phyloP scores from a whole-genome alignment of 2,329 filamentous ascomycete genomes.

The Fusarium musae region DNA sequence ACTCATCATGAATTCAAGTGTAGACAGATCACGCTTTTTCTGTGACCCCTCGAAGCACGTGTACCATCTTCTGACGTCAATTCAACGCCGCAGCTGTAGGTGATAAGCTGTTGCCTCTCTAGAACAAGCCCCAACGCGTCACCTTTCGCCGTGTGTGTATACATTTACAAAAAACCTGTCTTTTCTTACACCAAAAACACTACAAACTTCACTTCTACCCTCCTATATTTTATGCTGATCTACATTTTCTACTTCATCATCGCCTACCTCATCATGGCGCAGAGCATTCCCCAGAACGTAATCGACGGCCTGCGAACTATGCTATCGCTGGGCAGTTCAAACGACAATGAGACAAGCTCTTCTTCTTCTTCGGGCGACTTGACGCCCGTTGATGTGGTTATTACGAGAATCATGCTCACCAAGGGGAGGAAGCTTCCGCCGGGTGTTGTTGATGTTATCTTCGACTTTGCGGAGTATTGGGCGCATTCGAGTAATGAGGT shows the following conservation, averaged over 20 bases:
- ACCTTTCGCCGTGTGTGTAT: conserved; percentile 5
- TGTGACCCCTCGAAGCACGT: not conserved
- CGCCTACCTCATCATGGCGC: conserved; percentile 42
- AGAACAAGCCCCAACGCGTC: conserved; percentile 30
- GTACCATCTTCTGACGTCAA: conserved; percentile 29
- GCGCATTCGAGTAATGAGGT: conserved; percentile 57
- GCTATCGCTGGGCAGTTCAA: not conserved
- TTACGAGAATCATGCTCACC: conserved; percentile 60
- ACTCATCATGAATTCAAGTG: not conserved
- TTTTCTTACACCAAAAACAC: not conserved
- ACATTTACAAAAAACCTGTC: not conserved
- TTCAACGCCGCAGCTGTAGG: not conserved
- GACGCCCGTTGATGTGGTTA: conserved; percentile 59
- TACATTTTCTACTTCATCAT: conserved; percentile 24
- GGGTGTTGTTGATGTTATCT: conserved; percentile 65
- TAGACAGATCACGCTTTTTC: not conserved
- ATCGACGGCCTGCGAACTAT: conserved; percentile 32
- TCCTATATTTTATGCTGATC: conserved; percentile 19
- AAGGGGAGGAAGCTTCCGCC: conserved; percentile 58
- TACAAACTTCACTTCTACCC: not conserved
- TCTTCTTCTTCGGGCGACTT: conserved; percentile 47
- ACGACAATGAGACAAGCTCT: not conserved
- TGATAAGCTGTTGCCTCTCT: conserved; percentile 29
- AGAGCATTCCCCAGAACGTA: conserved; percentile 41
- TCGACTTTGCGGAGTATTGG: conserved; percentile 73